Conservation (phyloP, 73 alveolate species). For the Durusdinium trenchii region DNA sequence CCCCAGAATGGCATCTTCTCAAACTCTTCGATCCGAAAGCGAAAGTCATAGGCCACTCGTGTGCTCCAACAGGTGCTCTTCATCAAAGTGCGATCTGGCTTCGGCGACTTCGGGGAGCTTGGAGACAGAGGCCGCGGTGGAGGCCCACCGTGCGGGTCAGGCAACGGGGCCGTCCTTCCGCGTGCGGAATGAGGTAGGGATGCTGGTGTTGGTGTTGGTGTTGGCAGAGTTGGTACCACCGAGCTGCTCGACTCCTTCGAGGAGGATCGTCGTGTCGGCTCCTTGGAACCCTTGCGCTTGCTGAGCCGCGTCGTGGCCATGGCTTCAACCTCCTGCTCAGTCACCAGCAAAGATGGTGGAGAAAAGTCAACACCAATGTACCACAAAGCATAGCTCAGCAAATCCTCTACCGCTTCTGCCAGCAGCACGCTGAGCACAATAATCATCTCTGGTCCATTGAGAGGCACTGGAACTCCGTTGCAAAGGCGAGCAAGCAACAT, state of each 20-base stretch:
- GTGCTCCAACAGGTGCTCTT: conserved; percentile 3
- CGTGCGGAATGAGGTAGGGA: too few species aligned
- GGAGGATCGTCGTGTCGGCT: too few species aligned
- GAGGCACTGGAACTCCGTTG: not conserved
- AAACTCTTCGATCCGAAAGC: conserved; percentile 32
- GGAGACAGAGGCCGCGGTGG: not conserved
- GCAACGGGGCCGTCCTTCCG: not conserved
- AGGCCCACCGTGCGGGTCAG: not conserved
- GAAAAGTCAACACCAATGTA: conserved; percentile 8
- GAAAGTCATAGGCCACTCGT: conserved; percentile 34
- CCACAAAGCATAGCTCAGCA: not conserved
- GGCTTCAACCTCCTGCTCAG: not conserved
- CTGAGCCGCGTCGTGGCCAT: not conserved
- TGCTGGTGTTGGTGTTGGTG: too few species aligned
- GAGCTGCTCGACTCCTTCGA: too few species aligned
- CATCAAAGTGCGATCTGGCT: not conserved
- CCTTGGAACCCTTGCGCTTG: too few species aligned
- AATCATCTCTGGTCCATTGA: not conserved
- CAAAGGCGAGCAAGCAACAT: conserved; percentile 46
- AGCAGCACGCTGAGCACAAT: not conserved
- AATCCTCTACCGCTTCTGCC: conserved; percentile 47
- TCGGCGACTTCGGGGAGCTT: not conserved
- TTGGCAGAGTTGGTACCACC: too few species aligned
- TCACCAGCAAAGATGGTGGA: not conserved
- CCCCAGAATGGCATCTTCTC: conserved; percentile 27